Evolutionary conservation across 2,329 filamentous ascomycete species (phyloP).

Genomic region (Purpureocillium lavendulum): DNA sequence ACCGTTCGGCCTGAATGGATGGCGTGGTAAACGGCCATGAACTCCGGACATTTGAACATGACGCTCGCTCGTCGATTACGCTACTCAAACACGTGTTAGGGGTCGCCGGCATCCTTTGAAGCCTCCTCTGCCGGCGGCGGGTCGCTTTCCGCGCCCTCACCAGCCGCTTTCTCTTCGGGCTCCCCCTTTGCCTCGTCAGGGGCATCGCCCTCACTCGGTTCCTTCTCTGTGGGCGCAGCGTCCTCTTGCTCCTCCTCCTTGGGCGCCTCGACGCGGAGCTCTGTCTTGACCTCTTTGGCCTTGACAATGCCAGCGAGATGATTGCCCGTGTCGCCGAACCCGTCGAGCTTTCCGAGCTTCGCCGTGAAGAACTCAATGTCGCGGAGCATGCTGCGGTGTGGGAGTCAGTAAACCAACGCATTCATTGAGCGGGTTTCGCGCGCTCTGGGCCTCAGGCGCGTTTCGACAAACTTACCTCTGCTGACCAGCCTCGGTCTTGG

Average conservation of each 20-base stretch:
- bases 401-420: background rate
- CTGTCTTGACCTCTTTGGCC: constrained; percentile 40
- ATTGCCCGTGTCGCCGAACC: constrained; percentile 65
- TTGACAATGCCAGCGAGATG: constrained; percentile 58
- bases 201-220: constrained; percentile 9
- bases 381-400: constrained; percentile 54
- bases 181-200: background rate
- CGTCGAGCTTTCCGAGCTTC: constrained; percentile 69
- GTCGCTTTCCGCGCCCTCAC: no score
- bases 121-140: no score
- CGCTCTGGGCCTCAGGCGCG: background rate
- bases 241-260: constrained; percentile 8
- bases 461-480: constrained; percentile 53
- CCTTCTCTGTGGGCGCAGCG: constrained; percentile 6
- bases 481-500: constrained; percentile 60
- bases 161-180: no score
- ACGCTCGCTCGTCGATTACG: no score
- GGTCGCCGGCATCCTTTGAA: no score
- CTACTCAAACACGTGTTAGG: no score
- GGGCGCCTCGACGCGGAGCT: constrained; percentile 9
- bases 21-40: no score
- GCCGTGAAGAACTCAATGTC: constrained; percentile 67
- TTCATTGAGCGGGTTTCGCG: no score
- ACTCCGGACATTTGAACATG: no score
- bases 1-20: no score